These are phyloP conservation scores for Fusarium phyllophilum DNA, from an alignment of 2,329 filamentous ascomycete genomes.

Conservation along the genomic window DNA sequence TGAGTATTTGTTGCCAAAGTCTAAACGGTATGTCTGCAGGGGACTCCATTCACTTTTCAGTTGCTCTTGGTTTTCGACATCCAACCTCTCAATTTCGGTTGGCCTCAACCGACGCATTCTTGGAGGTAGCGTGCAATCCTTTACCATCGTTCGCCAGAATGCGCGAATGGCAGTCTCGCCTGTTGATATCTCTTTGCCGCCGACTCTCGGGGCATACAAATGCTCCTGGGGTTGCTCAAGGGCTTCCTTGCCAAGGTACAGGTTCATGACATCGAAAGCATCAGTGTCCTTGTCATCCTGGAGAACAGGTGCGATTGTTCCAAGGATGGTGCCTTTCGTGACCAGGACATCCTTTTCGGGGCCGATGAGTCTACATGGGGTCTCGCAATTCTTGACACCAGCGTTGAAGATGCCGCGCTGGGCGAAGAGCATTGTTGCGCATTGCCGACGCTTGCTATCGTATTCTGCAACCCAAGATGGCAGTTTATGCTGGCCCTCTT, in stretches of 20 bases:
- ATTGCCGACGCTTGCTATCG: not conserved
- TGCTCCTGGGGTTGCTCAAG: not conserved
- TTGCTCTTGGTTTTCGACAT: not conserved
- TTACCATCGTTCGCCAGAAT: conserved; percentile 15
- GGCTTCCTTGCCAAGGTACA: not conserved
- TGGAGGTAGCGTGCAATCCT: conserved; percentile 5
- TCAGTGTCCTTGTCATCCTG: fast-evolving
- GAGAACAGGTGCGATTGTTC: not conserved
- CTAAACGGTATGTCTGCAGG: not conserved
- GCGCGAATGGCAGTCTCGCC: conserved; percentile 1
- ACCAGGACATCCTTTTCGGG: not conserved
- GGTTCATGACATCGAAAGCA: not conserved
- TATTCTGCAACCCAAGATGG: conserved; percentile 24
- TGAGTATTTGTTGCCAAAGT: not conserved
- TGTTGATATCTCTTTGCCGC: not conserved
- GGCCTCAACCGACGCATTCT: conserved; percentile 10
- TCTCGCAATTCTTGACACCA: not conserved
- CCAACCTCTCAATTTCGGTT: not conserved
- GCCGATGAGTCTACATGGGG: not conserved
- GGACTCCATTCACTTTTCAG: not conserved
- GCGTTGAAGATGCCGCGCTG: conserved; percentile 17
- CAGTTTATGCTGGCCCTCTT: fast-evolving
- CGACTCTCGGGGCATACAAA: not conserved
- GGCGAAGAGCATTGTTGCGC: conserved; percentile 8
- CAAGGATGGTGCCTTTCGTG: not conserved